A percentile compares a stretch with the other conserved stretches of the same genome.
Evolutionary conservation across 2,329 filamentous ascomycete species (phyloP).

Genomic region (Alternaria triticimaculans): DNA sequence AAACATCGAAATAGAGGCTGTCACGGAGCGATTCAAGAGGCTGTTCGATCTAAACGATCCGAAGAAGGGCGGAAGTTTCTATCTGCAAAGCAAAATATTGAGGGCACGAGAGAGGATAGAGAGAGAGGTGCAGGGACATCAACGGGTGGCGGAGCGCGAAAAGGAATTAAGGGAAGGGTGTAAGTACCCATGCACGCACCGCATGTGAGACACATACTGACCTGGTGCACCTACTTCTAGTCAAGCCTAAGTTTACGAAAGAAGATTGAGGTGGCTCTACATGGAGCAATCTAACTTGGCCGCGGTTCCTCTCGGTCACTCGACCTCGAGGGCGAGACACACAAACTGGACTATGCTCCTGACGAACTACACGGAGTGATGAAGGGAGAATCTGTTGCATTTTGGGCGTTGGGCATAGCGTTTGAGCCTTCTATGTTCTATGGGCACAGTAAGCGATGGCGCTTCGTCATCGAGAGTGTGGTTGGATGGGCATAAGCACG

Average conservation of each 20-base stretch:
- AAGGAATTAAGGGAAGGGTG: conserved; percentile 81
- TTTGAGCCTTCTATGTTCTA: conserved; percentile 15
- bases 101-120: conserved; percentile 92
- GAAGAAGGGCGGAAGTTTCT: conserved; percentile 95
- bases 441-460: conserved; percentile 12
- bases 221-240: not conserved
- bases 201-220: not conserved
- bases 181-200: not conserved
- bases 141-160: conserved; percentile 74
- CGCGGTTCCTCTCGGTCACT: not conserved
- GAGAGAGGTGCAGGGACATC: conserved; percentile 76
- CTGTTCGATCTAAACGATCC: conserved; percentile 95
- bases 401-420: conserved; percentile 34
- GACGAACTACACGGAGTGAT: not conserved
- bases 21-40: conserved; percentile 88
- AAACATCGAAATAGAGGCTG: conserved; percentile 76
- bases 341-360: not conserved
- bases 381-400: conserved; percentile 21
- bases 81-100: conserved; percentile 95
- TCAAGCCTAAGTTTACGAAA: conserved; percentile 95
- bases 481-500: conserved; percentile 6
- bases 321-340: not conserved
- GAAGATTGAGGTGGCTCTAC: conserved; percentile 55
- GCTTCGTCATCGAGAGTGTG: conserved; percentile 6
- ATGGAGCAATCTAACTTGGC: not conserved